Base-by-base conservation (phyloP, 768 basidiomycete species). In the Russula griseocarnosa region DNA sequence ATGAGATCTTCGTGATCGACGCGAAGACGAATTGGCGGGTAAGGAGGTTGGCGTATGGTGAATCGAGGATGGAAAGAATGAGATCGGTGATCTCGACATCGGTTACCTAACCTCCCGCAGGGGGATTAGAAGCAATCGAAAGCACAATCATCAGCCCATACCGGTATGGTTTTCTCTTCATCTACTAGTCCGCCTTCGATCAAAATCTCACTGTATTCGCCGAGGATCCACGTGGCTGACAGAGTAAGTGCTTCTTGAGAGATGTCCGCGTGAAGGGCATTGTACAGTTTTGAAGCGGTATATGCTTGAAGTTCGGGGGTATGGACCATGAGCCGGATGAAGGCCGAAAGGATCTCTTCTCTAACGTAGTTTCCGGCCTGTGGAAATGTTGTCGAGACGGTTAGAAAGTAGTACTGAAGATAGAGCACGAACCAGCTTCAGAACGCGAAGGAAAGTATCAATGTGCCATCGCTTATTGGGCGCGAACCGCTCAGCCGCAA, bases 381-480 rank as follows among this genome's bases (percentile, higher is more conserved):
- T 40, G 32, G 49, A 30, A 56, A 57, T 13, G 5, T 52, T 14
- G 10, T 60, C 36, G 3, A 20, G 16, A 60, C 14, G 9, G 8
- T 24, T 28, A n/a, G 10, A 26, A 28, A 44, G 30, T 22, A 3
- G 32, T n/a, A 46, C 18, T 8, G 61, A 24, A 47, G 46, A 46
- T 40, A 44, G 47, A 24, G 2, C 3, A 79, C 88, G 62, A 63
- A 96, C 95, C 71, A 98, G 77, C 74, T 94, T 95, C 66, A 99
- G 75, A 2, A 94, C 92, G 32, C 97, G 84, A 54, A 99, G 76
- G 5, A 98, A 92, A 0, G 97, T 98, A 74, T 98, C 97, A 58
- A 99, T 99, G 73, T 99, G 97, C 96, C 96, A 99, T 67, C 97
- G 82, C 76, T 95, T 95, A 75, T 96, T 98, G 0, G 97, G 97